Evolutionary conservation across 345 rosid species (phyloP), one percentile per base, ranked within the genome.

Genomic region (Dipteronia sinensis): DNA sequence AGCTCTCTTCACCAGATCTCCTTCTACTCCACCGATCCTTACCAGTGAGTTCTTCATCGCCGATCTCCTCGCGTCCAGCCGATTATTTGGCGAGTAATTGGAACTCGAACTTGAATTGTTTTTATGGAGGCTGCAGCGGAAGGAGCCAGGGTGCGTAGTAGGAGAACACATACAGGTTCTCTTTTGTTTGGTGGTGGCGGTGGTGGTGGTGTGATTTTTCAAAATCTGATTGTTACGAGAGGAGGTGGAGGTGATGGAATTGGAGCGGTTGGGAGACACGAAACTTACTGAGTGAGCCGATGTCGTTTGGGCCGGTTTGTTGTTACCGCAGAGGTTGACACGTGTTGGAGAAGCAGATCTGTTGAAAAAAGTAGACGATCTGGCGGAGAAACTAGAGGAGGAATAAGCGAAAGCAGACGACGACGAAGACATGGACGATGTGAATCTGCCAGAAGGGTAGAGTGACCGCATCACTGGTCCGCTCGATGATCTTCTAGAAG

Each of bases 11-110:
- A 91, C 91, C 56, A 89, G 38, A 53, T 90, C 94, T 0, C 95
- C 91, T 51, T 93, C 98, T 6, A 88, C 95, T 34, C 91, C 89
- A 0, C 91, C 86, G 20, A 93, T 88, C 79, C 90, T 86, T 56
- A 86, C 94, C 44, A 94, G 85, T 15, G 90, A 94, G 81, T 94
- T 94, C 76, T 87, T 78, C 92, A 94, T 88, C 25, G 92, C 98
- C n/a, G 89, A 80, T 82, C 93, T 87, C 22, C 93, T 83, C 42
- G 91, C 91, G 78, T 89, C 85, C 10, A 92, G 78, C 47, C 93
- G 85, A 51, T 82, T 85, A 69, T 73, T 84, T 0, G 93, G 84
- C 34, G 90, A 72, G 86, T 78, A 84, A 58, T 74, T 77, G 12
- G 66, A 44, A 10, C 4, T 63, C 17, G 0, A 69, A 47, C 46